Evolutionary conservation across 2,329 filamentous ascomycete genomes (phyloP).

Genomic region (Endocalyx cinctus): DNA sequence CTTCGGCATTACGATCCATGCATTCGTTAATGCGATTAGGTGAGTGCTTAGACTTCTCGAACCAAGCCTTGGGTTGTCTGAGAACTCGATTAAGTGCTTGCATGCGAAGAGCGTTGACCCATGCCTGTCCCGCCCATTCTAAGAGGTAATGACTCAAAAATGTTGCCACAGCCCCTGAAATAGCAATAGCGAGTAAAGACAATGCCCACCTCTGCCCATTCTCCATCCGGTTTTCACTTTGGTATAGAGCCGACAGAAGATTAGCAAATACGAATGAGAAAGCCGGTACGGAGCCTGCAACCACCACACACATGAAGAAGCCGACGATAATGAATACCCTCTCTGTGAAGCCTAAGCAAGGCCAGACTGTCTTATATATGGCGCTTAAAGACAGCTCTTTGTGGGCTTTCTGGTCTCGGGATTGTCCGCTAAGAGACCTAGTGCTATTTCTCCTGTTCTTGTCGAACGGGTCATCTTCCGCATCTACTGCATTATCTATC

Average conservation of each 20-base stretch:
- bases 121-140: conserved; percentile 67
- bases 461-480: too few species aligned
- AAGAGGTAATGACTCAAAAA: conserved; percentile 68
- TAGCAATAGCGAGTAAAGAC: conserved; percentile 62
- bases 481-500: conserved; percentile 1
- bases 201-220: conserved; percentile 63
- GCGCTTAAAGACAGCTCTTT: conserved; percentile 34
- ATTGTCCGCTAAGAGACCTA: too few species aligned
- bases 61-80: conserved; percentile 73
- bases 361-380: conserved; percentile 70
- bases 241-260: conserved; percentile 67
- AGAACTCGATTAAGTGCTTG: conserved; percentile 67
- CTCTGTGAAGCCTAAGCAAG: conserved; percentile 48
- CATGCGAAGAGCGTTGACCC: conserved; percentile 68
- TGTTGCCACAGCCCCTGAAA: conserved; percentile 59
- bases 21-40: conserved; percentile 61
- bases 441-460: too few species aligned
- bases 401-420: neutral
- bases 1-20: conserved; percentile 78
- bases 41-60: conserved; percentile 63
- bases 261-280: conserved; percentile 75
- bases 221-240: conserved; percentile 40
- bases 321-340: conserved; percentile 55
- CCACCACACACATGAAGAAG: conserved; percentile 55
- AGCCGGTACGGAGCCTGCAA: conserved; percentile 63